phyloP scores from a whole-genome alignment of 108 stramenopile species.

The Fragilariopsis cylindrus region DNA sequence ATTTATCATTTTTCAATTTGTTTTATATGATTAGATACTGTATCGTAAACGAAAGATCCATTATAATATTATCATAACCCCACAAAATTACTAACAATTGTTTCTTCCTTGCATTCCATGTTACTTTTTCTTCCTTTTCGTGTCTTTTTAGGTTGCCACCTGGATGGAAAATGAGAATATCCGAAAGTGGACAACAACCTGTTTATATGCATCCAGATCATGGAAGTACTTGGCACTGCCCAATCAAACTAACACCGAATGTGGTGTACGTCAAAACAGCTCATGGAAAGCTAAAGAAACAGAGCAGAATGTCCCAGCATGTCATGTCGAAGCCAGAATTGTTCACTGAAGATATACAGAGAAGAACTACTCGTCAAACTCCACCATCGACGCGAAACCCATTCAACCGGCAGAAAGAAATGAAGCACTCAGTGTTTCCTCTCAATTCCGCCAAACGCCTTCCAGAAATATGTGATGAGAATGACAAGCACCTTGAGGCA shows the following conservation, averaged over 20 bases:
- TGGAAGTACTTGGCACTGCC: slow-evolving; percentile 71
- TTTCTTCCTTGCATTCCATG: background rate
- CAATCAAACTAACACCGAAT: slow-evolving; percentile 48
- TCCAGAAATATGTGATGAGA: no score
- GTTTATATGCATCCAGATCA: slow-evolving; percentile 76
- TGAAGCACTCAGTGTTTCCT: background rate
- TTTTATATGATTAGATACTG: no score
- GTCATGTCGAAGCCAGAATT: background rate
- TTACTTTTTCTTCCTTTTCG: no score
- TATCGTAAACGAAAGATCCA: no score
- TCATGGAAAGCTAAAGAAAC: slow-evolving; percentile 6
- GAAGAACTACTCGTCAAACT: background rate
- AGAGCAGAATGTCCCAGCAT: background rate
- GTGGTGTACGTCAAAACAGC: slow-evolving; percentile 3
- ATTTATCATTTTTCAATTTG: no score
- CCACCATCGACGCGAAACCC: background rate
- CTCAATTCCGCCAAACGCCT: background rate
- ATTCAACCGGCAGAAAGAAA: background rate
- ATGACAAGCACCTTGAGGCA: background rate
- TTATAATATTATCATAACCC: no score
- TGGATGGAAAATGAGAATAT: slow-evolving; percentile 69
- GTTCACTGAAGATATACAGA: background rate
- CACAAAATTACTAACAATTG: no score
- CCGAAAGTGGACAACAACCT: slow-evolving; percentile 57
- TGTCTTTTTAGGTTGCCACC: slow-evolving; percentile 49